phyloP scores from a whole-genome alignment of 2,329 filamentous ascomycete species.

The Hymenoscyphus repandus region DNA sequence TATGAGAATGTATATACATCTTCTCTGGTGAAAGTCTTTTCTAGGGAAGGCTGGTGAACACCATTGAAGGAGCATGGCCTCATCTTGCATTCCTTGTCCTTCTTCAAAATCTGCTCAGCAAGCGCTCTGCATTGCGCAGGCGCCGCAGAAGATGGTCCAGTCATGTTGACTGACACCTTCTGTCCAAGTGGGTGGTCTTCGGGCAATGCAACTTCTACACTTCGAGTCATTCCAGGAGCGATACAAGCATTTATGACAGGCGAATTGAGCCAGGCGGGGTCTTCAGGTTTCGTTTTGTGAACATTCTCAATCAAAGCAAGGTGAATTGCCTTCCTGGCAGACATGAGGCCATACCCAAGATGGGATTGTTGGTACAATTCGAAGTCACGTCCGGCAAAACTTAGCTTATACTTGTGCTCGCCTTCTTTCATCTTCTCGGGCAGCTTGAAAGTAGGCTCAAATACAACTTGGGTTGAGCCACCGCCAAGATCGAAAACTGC shows the following conservation, averaged over 20 bases:
- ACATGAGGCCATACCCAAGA: slow-evolving; percentile 93
- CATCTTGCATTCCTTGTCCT: slow-evolving; percentile 75
- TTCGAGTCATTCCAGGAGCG: slow-evolving; percentile 69
- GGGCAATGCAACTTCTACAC: slow-evolving; percentile 67
- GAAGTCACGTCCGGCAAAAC: slow-evolving; percentile 86
- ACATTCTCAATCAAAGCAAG: slow-evolving; percentile 67
- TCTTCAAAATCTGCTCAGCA: slow-evolving; percentile 85
- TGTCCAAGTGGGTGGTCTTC: slow-evolving; percentile 61
- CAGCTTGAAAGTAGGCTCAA: slow-evolving; percentile 92
- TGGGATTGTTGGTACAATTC: slow-evolving; percentile 97
- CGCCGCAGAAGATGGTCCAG: slow-evolving; percentile 68
- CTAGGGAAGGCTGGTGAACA: slow-evolving; percentile 85
- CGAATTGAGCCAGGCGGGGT: slow-evolving; percentile 62
- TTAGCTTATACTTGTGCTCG: slow-evolving; percentile 91
- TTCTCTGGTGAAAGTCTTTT: slow-evolving; percentile 86
- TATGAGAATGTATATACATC: slow-evolving; percentile 97
- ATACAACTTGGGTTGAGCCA: slow-evolving; percentile 97
- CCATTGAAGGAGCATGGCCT: slow-evolving; percentile 98
- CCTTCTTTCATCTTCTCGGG: slow-evolving; percentile 80
- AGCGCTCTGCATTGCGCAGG: slow-evolving; percentile 85
- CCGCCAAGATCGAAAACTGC: slow-evolving; percentile 95
- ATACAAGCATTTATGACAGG: slow-evolving; percentile 83
- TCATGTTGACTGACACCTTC: slow-evolving; percentile 73
- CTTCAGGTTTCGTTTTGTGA: slow-evolving; percentile 54
- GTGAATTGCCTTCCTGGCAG: slow-evolving; percentile 84